Percentiles rank a stretch among this genome's conserved stretches.
phyloP scores from a whole-genome alignment of 2,329 filamentous ascomycete species.

The Xylaria digitata region DNA sequence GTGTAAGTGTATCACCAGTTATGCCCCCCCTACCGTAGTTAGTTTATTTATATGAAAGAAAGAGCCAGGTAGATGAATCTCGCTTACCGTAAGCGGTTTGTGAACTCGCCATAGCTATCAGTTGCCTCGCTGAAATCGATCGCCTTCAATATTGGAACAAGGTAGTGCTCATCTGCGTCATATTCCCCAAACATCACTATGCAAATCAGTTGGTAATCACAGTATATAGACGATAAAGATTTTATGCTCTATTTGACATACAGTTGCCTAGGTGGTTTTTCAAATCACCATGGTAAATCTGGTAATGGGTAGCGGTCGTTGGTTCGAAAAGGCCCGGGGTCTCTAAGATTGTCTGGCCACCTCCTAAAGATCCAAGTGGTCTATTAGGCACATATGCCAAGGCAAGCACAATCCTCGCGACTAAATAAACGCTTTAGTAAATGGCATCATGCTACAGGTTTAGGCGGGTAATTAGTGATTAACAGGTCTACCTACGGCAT shows the following conservation, averaged over 20 bases:
- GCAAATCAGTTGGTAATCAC: neutral
- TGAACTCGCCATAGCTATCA: neutral
- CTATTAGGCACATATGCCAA: neutral
- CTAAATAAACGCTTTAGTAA: neutral
- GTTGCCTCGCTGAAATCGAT: constrained; percentile 2
- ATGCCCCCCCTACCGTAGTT: neutral
- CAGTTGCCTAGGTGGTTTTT: neutral
- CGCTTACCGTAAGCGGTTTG: neutral
- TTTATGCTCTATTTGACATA: neutral
- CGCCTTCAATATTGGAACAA: neutral
- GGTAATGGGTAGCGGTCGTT: neutral
- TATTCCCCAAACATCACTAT: neutral
- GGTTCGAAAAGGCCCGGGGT: neutral
- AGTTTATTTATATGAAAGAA: neutral
- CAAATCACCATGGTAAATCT: neutral
- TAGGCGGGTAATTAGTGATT: neutral
- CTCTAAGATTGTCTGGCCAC: neutral
- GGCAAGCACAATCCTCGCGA: neutral
- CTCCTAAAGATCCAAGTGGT: neutral
- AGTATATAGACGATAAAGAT: neutral
- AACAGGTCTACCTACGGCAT: neutral
- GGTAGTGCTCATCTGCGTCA: neutral
- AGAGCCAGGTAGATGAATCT: neutral
- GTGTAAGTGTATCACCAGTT: neutral
- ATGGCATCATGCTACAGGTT: neutral